These are phyloP conservation scores for Delitschia confertaspora DNA, from an alignment of 495 filamentous ascomycete species.

Conservation along the genomic window DNA sequence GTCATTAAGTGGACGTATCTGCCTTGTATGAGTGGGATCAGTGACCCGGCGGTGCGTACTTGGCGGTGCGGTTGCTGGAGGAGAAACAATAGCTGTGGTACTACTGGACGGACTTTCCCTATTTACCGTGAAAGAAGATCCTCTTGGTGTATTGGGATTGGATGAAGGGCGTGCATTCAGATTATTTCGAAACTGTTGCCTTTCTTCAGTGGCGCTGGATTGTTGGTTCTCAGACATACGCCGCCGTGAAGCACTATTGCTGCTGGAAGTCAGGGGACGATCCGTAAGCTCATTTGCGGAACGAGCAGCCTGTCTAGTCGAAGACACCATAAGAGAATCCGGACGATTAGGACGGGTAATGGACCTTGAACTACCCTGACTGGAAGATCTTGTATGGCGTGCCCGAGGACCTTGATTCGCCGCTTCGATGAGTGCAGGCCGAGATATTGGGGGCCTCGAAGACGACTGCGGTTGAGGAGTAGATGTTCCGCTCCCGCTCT, in stretches of 20 bases:
- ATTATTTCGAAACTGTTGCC: conserved; percentile 18
- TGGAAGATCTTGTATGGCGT: conserved; percentile 46
- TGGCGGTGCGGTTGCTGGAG: conserved; percentile 10
- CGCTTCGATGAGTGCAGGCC: conserved; percentile 48
- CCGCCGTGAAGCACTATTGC: conserved; percentile 12
- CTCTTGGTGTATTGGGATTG: conserved; percentile 21
- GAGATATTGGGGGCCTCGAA: conserved; percentile 45
- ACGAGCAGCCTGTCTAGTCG: conserved; percentile 39
- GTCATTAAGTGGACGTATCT: conserved; percentile 8
- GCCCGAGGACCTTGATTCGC: conserved; percentile 32
- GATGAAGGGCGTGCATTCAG: conserved; percentile 16
- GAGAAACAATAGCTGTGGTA: conserved; percentile 6
- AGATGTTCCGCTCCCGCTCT: conserved; percentile 19
- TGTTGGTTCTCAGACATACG: conserved; percentile 34
- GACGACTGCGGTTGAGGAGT: conserved; percentile 27
- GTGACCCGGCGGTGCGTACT: conserved; percentile 20
- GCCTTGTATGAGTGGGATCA: conserved; percentile 17
- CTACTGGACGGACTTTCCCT: conserved; percentile 18
- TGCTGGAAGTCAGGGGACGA: conserved; percentile 35
- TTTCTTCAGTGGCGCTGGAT: conserved; percentile 41
- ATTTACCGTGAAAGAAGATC: conserved; percentile 19
- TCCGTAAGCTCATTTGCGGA: conserved; percentile 55
- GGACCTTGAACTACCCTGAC: conserved; percentile 36
- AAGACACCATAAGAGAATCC: no score
- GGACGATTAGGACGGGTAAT: conserved; percentile 6